These are phyloP conservation scores for Boletus fagicola DNA, from an alignment of 768 basidiomycete species.

Conservation along the genomic window DNA sequence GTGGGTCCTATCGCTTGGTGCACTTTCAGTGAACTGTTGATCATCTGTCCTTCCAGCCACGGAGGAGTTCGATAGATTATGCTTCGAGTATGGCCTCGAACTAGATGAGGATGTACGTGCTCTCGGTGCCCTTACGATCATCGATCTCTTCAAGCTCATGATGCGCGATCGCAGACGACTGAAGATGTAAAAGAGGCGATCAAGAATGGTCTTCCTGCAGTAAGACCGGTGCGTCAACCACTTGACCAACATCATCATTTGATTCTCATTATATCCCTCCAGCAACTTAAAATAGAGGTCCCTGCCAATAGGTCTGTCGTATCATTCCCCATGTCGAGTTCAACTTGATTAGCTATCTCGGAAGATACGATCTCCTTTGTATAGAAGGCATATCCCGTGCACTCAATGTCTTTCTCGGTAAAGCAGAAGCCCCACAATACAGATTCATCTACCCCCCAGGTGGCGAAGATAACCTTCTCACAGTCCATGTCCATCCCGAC, in stretches of 20 bases:
- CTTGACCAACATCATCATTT: not conserved
- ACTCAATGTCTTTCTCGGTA: conserved; percentile 77
- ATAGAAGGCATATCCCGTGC: conserved; percentile 93
- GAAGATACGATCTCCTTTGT: conserved; percentile 94
- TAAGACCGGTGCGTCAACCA: conserved; percentile 63
- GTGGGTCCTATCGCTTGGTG: conserved; percentile 41
- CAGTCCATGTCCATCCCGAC: conserved; percentile 68
- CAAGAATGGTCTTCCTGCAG: conserved; percentile 81
- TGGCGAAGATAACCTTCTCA: conserved; percentile 63
- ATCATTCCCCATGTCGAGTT: not conserved
- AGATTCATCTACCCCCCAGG: conserved; percentile 69
- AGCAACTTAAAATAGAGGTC: conserved; percentile 99
- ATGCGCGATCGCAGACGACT: conserved; percentile 64
- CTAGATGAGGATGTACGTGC: conserved; percentile 91
- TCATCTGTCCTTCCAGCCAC: conserved; percentile 55
- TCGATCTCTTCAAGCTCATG: not conserved
- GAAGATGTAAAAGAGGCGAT: conserved; percentile 78
- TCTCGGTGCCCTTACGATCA: not conserved
- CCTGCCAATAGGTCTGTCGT: conserved; percentile 85
- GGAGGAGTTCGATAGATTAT: conserved; percentile 91
- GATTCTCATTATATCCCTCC: conserved; percentile 10
- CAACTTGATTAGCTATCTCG: conserved; percentile 6
- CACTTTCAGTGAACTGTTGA: conserved; percentile 11
- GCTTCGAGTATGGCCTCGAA: conserved; percentile 97
- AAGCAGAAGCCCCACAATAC: conserved; percentile 66